Evolutionary conservation across 176 grass and related monocot species (phyloP), one percentile per base, ranked within the genome.

Genomic region (Canna indica): DNA sequence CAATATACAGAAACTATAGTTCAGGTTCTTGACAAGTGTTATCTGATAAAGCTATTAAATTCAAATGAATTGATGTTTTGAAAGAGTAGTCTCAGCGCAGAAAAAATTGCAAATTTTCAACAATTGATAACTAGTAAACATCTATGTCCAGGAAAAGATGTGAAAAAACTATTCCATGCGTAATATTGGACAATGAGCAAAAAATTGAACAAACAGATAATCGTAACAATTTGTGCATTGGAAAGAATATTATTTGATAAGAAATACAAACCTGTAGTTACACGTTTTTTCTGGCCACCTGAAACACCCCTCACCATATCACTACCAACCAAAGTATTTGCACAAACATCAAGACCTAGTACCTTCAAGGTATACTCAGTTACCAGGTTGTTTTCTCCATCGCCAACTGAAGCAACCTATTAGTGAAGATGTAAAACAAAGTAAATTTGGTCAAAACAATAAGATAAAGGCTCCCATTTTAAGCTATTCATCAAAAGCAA

Each of bases 261-360:
- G 38, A 24, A 27, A 50, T 3, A 65, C 18, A 34, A 50, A 88
- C 89, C 89, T 88, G 85, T 88, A 67, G 88, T 91, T 9, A 85
- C 88, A 60, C 88, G 76, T 42, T 91, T 91, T 72, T 84, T 91
- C 63, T 91, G 88, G 8, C 88, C 88, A 70, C 89, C 89, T 53
- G 89, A 91, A 33, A 91, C 82, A 83, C 89, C 89, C 60, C 89
- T 91, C 29, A 78, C 79, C 89, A 91, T 91, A 70, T 88, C 89
- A 36, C 64, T 88, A 62, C 89, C 89, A 45, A 91, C 89, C 54
- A 79, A 18, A 66, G 85, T 91, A 81, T 91, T 82, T 50, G 85
- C 82, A 83, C 89, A 91, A 5, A 85, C 63, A 72, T 91, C 85
- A 38, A 91, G 74, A 25, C 89, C 89, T 30, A 91, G 80, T 30